Evolutionary conservation across 1,284 basidiomycete species (phyloP).

Genomic region (Ustilago sp.): DNA sequence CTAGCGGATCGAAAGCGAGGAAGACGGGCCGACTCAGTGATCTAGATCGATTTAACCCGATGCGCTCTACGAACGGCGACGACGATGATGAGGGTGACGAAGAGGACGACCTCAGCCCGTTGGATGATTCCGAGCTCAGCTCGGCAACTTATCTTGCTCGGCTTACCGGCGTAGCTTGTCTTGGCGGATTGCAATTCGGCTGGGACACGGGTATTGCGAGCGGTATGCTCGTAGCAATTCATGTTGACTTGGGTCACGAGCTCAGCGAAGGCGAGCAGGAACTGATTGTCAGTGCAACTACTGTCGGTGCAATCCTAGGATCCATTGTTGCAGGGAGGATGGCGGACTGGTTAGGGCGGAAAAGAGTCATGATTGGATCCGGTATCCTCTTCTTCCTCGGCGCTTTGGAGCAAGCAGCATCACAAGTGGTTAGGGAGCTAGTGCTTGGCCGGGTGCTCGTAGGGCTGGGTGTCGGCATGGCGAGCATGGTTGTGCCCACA

Average conservation of each 20-base stretch:
- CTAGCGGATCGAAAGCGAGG: neutral
- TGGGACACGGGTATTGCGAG: conserved; percentile 57
- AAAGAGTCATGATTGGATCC: conserved; percentile 56
- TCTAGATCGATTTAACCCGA: conserved; percentile 31
- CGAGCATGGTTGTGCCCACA: conserved; percentile 57
- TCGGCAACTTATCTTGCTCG: conserved; percentile 48
- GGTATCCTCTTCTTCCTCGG: conserved; percentile 61
- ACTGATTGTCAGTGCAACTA: conserved; percentile 61
- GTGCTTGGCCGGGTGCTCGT: conserved; percentile 59
- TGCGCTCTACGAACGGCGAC: conserved; percentile 9
- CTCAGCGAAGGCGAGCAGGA: conserved; percentile 60
- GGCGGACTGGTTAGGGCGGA: conserved; percentile 55
- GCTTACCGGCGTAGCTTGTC: conserved; percentile 50
- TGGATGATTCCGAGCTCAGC: conserved; percentile 35
- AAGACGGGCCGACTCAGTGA: conserved; percentile 13
- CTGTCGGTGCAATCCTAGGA: conserved; percentile 61
- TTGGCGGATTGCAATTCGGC: conserved; percentile 55
- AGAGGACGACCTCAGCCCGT: conserved; percentile 8
- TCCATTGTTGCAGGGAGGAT: conserved; percentile 51
- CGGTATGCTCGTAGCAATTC: conserved; percentile 62
- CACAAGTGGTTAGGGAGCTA: conserved; percentile 57
- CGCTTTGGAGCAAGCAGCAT: conserved; percentile 59
- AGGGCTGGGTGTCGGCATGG: conserved; percentile 60
- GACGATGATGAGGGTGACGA: conserved; percentile 20
- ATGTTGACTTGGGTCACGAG: conserved; percentile 56